These are phyloP conservation scores for Monilinia fructigena DNA, from an alignment of 2,329 filamentous ascomycete genomes.

Conservation along the genomic window DNA sequence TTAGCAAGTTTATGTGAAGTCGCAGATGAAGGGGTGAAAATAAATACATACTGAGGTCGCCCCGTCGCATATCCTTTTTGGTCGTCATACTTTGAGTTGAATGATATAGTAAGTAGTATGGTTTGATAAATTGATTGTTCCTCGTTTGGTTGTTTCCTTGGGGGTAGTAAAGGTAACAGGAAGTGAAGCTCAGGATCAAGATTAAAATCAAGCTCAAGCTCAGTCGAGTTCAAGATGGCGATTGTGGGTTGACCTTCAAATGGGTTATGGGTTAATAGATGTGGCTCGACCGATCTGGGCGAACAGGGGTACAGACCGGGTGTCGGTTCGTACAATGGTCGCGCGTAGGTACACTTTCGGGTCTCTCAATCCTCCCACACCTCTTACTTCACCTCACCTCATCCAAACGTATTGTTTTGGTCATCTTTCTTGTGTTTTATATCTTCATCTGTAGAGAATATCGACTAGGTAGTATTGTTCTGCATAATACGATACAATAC, in stretches of 20 bases:
- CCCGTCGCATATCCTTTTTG: constrained; percentile 67
- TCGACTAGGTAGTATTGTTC: neutral
- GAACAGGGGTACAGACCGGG: neutral
- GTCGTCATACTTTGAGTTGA: constrained; percentile 53
- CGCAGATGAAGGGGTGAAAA: neutral
- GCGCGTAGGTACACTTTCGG: neutral
- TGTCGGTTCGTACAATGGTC: neutral
- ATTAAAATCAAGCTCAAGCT: neutral
- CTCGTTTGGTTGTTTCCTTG: neutral
- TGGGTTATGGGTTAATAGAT: neutral
- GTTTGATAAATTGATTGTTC: neutral
- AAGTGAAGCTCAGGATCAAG: too few relatives aligned
- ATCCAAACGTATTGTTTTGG: neutral
- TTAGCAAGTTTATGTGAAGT: neutral
- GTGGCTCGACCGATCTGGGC: neutral
- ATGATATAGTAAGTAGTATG: neutral
- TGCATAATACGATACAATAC: neutral
- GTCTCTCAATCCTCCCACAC: neutral
- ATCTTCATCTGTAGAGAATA: constrained; percentile 8
- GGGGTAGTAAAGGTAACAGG: neutral
- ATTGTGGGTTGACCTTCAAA: neutral
- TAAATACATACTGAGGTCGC: constrained; percentile 63
- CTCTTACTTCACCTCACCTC: neutral
- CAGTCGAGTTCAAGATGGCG: neutral
- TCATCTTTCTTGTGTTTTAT: neutral